A percentile compares a stretch with the other conserved stretches of the same genome.
Conservation (phyloP, 148 eudicot species). For the Simmondsia chinensis region DNA sequence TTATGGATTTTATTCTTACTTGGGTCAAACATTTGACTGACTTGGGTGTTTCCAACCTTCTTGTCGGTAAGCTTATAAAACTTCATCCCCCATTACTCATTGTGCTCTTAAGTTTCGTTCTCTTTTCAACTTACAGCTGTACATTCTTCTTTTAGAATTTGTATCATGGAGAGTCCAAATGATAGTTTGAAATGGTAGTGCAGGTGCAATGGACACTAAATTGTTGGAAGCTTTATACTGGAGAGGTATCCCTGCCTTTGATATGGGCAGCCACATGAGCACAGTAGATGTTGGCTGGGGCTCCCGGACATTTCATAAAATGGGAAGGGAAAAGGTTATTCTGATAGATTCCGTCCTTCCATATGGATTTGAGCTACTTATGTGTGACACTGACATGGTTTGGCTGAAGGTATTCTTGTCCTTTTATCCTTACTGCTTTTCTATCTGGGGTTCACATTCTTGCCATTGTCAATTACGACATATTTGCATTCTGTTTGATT, state of each 20-base stretch:
- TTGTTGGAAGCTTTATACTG: conserved; percentile 84
- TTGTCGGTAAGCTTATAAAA: conserved; percentile 57
- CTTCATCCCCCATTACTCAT: background rate
- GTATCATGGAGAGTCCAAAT: background rate
- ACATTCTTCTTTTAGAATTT: no score
- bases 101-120: background rate
- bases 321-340: conserved; percentile 95
- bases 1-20: conserved; percentile 90
- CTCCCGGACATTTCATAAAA: conserved; percentile 90
- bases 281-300: conserved; percentile 98
- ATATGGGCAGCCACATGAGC: conserved; percentile 99
- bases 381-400: conserved; percentile 99
- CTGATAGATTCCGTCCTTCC: conserved; percentile 80
- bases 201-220: conserved; percentile 99
- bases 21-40: conserved; percentile 96
- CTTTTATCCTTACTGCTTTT: background rate
- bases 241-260: conserved; percentile 94
- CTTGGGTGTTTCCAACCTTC: conserved; percentile 68
- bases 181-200: conserved; percentile 6
- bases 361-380: conserved; percentile 77
- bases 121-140: no score
- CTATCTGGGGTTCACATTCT: background rate
- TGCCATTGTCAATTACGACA: no score
- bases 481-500: no score
- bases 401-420: conserved; percentile 75